Evolutionary conservation across 2,329 filamentous ascomycete genomes (phyloP), one percentile per base, ranked within the genome.

Genomic region (Cladorrhinum sp.): DNA sequence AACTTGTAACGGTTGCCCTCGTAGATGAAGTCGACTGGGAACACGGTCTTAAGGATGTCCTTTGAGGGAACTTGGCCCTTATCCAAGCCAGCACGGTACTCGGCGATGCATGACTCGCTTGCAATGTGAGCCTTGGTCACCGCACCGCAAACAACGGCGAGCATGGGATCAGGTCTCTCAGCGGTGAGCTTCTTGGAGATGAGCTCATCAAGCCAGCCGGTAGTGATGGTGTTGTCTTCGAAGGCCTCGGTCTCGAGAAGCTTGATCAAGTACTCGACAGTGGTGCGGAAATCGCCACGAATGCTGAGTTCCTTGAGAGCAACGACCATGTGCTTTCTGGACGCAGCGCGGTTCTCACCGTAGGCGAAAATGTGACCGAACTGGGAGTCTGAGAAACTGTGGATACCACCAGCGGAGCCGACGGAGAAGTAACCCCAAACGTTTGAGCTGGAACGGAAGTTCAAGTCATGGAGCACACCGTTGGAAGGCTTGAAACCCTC

Each of bases 361-460:
- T 98, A 99, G 56, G 95, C 96, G 76, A 99, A 99, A 69, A 99
- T 99, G 79, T 99, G 95, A 78, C 95, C 95, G 70, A 99, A 99
- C 74, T 99, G 95, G 72, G 91, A 96, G 80, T 99, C 95, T 7
- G 95, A 98, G 84, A 96, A 99, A 77, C 92, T 97, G 85, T 99
- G 95, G 67, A 99, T 99, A 77, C 93, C 93, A 79, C 93, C 93
- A 59, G 92, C 89, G 9, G 93, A 95, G 80, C 93, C 91, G 75
- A 99, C 95, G 57, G 95, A 99, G 86, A 99, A 99, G 79, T 99
- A 99, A 83, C 95, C 95, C 95, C 95, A 99, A 59, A 98, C 95
- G 69, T 99, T 99, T 65, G 95, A 98, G 75, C 92, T 96, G 81
- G 90, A 96, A 73, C 95, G 87, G 86, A 99, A 99, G 83, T 99